phyloP scores from a whole-genome alignment of 2,329 filamentous ascomycete species.

The Seiridium unicorne region DNA sequence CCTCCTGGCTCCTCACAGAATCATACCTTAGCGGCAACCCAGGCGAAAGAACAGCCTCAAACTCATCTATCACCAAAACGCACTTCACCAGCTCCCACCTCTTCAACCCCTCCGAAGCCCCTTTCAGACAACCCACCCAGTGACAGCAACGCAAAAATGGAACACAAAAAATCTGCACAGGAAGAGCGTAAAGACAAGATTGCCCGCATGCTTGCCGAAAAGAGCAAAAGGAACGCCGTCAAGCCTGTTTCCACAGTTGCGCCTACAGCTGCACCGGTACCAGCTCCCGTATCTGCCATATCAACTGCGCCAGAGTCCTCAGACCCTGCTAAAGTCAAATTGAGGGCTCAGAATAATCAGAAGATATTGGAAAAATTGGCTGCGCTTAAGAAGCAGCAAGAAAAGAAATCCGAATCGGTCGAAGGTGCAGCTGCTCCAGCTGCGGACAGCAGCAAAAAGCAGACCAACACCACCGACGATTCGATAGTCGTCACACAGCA shows the following conservation, averaged over 20 bases:
- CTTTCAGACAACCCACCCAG: constrained; percentile 1
- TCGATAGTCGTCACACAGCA: background rate
- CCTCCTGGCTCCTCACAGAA: no score
- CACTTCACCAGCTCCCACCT: background rate
- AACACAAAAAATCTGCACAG: constrained; percentile 24
- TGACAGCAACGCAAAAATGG: constrained; percentile 12
- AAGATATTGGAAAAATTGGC: constrained; percentile 77
- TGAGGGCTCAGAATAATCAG: constrained; percentile 61
- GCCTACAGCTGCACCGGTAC: constrained; percentile 4
- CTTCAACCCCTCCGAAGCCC: background rate
- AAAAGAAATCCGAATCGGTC: constrained; percentile 16
- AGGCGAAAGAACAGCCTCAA: constrained; percentile 7
- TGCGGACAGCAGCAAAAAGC: background rate
- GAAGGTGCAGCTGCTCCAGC: constrained; percentile 12
- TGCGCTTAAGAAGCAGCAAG: constrained; percentile 58
- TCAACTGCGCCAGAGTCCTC: constrained; percentile 9
- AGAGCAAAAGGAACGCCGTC: constrained; percentile 25
- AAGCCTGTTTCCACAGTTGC: constrained; percentile 10
- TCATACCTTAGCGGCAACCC: background rate
- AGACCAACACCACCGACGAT: background rate
- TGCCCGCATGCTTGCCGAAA: constrained; percentile 30
- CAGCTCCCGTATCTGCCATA: constrained; percentile 1
- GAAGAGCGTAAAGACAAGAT: constrained; percentile 34
- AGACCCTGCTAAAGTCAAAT: constrained; percentile 46
- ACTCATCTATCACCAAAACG: constrained; percentile 8